Evolutionary conservation across 2,329 filamentous ascomycete genomes (phyloP).

Genomic region (Dactylella cylindrospora): DNA sequence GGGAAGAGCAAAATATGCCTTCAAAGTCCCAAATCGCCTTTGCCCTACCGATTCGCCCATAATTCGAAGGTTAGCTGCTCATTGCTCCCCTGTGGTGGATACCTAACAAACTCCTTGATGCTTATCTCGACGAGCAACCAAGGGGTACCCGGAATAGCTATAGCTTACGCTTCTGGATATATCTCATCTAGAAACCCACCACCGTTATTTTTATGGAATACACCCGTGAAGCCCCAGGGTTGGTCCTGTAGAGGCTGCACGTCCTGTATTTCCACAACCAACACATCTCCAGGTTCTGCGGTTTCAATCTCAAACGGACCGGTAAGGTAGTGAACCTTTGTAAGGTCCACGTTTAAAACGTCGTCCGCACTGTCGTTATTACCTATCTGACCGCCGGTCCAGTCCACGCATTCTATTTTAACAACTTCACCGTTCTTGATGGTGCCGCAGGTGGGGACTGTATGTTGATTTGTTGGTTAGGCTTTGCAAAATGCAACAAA

Average conservation of each 20-base stretch:
- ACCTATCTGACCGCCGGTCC: slow-evolving; percentile 76
- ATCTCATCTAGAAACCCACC: slow-evolving; percentile 86
- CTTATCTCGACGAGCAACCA: background rate
- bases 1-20: slow-evolving; percentile 76
- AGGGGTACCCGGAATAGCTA: background rate
- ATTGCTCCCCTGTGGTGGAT: background rate
- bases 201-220: slow-evolving; percentile 78
- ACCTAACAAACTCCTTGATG: background rate
- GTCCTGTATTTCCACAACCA: slow-evolving; percentile 88
- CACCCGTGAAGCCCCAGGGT: slow-evolving; percentile 86
- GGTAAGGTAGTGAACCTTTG: slow-evolving; percentile 80
- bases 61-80: slow-evolving; percentile 59
- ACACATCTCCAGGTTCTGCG: slow-evolving; percentile 79
- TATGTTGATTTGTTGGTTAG: slow-evolving; percentile 11
- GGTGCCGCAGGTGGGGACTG: slow-evolving; percentile 71
- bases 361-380: slow-evolving; percentile 93
- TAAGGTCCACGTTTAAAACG: slow-evolving; percentile 79
- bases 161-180: slow-evolving; percentile 73
- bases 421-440: slow-evolving; percentile 84
- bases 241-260: slow-evolving; percentile 83
- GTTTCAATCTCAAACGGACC: slow-evolving; percentile 85
- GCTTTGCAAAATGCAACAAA: background rate
- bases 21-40: slow-evolving; percentile 78
- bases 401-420: slow-evolving; percentile 90
- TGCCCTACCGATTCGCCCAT: slow-evolving; percentile 55